Conservation (phyloP, 306 rosid genomes). For the Vigna hirtella region DNA sequence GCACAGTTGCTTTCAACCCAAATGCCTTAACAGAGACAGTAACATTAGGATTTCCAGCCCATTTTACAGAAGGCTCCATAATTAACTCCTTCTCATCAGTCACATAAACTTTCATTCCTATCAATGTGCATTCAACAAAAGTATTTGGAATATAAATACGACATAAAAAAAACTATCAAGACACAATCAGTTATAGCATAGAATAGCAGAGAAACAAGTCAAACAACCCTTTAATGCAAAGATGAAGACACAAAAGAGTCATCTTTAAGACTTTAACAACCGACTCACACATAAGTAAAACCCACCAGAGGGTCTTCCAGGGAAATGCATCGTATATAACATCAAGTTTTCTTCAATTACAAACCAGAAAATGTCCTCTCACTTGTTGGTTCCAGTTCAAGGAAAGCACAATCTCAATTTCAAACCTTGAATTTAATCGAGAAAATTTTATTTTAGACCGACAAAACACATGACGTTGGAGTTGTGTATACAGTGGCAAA, state of each 20-base stretch:
- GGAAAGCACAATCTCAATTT: too few relatives aligned
- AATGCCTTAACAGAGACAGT: conserved; percentile 77
- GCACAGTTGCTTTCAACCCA: conserved; percentile 89
- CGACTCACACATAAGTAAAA: conserved; percentile 15
- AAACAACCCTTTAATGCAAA: conserved; percentile 16
- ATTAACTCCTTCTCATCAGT: conserved; percentile 97
- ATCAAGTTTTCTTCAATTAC: conserved; percentile 25
- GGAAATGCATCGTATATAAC: neutral
- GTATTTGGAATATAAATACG: conserved; percentile 4
- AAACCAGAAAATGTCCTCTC: too few relatives aligned
- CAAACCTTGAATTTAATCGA: too few relatives aligned
- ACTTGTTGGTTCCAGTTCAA: too few relatives aligned
- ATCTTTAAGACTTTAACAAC: conserved; percentile 1
- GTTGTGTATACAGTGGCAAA: too few relatives aligned
- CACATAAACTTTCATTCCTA: conserved; percentile 87
- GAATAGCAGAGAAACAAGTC: neutral
- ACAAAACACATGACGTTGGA: too few relatives aligned
- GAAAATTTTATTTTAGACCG: too few relatives aligned
- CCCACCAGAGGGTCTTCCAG: conserved; percentile 20
- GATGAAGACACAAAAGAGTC: conserved; percentile 25
- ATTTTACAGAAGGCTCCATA: conserved; percentile 88
- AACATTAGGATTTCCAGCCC: conserved; percentile 95
- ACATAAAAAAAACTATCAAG: conserved; percentile 21
- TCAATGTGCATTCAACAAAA: conserved; percentile 24
- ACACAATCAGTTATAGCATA: neutral